A percentile compares a stretch with the other conserved stretches of the same genome.
phyloP scores from a whole-genome alignment of 176 grass and related monocot species.

The Lolium perenne region DNA sequence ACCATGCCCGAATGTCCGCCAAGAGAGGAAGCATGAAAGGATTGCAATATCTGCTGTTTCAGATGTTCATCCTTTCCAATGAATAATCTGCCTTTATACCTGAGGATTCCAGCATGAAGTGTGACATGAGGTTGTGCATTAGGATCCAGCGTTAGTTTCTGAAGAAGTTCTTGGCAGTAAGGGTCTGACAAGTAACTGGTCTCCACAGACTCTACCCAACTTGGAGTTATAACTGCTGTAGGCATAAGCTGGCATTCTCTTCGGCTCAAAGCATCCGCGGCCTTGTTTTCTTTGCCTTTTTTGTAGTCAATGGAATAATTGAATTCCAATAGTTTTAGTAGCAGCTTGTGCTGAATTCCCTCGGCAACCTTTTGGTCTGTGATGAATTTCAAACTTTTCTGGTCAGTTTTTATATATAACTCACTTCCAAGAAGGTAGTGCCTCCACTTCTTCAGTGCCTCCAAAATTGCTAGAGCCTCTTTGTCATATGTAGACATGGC shows the following conservation, averaged over 20 bases:
- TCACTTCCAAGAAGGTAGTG: neutral
- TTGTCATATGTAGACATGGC: neutral
- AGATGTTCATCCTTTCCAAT: neutral
- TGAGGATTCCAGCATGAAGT: rapidly evolving
- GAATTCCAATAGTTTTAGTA: neutral
- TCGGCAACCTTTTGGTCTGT: neutral
- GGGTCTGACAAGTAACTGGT: rapidly evolving
- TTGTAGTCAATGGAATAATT: neutral
- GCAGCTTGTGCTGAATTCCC: neutral
- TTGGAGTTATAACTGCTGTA: neutral
- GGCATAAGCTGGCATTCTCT: neutral
- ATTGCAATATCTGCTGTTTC: neutral
- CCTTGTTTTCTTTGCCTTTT: neutral
- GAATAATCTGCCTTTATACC: neutral
- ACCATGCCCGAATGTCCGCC: neutral
- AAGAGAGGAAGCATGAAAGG: neutral
- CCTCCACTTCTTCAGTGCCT: neutral
- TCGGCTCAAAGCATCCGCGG: neutral
- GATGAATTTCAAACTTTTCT: neutral
- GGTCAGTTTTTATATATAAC: neutral
- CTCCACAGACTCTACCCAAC: neutral
- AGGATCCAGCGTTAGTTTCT: rapidly evolving
- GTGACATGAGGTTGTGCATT: neutral
- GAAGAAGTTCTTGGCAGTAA: neutral
- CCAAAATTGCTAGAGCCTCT: neutral